Evolutionary conservation across 129 eudicot genomes (phyloP), one percentile per base, ranked within the genome.

Genomic region (Deinandra increscens): DNA sequence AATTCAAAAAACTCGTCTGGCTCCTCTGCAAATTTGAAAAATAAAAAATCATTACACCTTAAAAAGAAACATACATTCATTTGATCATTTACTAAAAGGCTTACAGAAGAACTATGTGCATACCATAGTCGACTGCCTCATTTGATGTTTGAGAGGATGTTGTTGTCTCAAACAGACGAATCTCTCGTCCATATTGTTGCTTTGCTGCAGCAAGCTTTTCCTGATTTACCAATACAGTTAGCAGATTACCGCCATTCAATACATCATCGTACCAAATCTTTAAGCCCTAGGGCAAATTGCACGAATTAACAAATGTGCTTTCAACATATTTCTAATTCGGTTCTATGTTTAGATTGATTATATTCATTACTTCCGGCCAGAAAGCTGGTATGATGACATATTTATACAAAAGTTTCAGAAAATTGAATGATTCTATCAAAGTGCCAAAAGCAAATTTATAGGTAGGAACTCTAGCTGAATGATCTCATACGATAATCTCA

Each of bases 1-100:
- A 91, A 88, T 59, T 91, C 98, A 73, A 66, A 91, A 58, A 88
- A 86, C 74, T 88, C 98, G 53, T 86, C 98, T 8, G 86, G 67
- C 71, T 86, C 94, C 77, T 86, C 91, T 91, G 79, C 51, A 65
- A 43, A 73, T 79, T n/a, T 63, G 34, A 13, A 58, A 63, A 37
- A 3, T 58, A 31, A 5, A 58, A 13, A 29, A 3, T 11, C 71
- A 50, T 59, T 34, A 73, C 18, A 50, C 53, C 31, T 37, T 79
- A 69, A 18, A 2, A 64, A 3, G n/a, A 46, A 26, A 36, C 44
- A 43, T 15, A 54, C 34, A 38, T n/a, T n/a, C 56, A 70, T 6
- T 23, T 39, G 48, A 51, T 31, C 36, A 31, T 61, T 50, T 31
- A 61, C 12, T 17, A 29, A 9, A 20, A 48, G 9, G 22, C 50